Base-by-base conservation (phyloP, 2,329 filamentous ascomycete genomes). In the Cladophialophora chaetospira region DNA sequence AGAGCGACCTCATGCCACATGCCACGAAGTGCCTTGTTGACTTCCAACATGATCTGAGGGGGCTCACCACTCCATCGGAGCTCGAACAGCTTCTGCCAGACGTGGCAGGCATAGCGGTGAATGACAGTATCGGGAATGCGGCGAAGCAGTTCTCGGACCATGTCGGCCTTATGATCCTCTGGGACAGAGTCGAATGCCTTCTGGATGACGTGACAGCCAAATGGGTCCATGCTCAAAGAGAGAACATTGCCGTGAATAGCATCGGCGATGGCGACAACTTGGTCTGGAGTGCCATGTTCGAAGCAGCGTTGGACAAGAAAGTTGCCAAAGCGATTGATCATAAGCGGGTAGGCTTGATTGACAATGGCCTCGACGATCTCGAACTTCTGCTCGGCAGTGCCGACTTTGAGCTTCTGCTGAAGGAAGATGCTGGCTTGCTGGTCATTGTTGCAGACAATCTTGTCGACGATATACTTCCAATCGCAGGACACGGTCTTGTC, bases 1-100 rank as follows among this genome's bases (percentile, higher is more conserved):
- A 97, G 79, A 19, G 95, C 95, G 62, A 99, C 94, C 69, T 99
- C 93, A 69, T 97, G 92, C 94, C 94, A 99, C 91, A 97, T 97
- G 58, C 93, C 93, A 57, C 85, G 84, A 53, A 99, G 82, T 58
- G 94, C 89, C 66, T 97, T 75, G 69, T 99, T 99, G 75, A 99
- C 95, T 68, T 90, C 96, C 68, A 89, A 89, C 94, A 99, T 99
- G 75, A 99, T 96, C 73, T 97, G 92, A 21, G 94, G 94, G 38
- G 94, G 94, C 35, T 91, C 89, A 67, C 92, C 88, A 62, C 87
- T 91, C 94, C 94, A 99, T 69, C 94, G 88, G 66, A 99, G 84
- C 74, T 99, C 94, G 72, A 99, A 99, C 25, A 99, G 84, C 79
- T 99, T 99, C 78, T 99, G 94, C 94, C 94, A 99, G 62, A 99